Percentiles rank a stretch among this genome's conserved stretches.
phyloP scores from a whole-genome alignment of 805 yeast species.

The Komagataella ulmi region DNA sequence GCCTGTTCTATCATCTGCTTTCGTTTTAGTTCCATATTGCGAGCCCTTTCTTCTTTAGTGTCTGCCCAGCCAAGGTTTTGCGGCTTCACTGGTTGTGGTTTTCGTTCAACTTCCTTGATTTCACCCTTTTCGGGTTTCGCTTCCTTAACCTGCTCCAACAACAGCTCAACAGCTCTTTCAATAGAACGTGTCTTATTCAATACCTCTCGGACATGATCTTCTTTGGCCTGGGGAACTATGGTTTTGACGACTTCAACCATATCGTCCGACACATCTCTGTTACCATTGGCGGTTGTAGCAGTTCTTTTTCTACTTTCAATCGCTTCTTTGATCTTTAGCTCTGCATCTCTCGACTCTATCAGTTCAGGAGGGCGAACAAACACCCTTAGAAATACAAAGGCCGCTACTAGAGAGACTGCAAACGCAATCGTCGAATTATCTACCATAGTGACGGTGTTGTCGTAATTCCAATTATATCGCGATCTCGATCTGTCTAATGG shows the following conservation, averaged over 20 bases:
- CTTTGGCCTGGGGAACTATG: constrained; percentile 61
- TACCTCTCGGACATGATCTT: constrained; percentile 60
- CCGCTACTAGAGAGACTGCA: constrained; percentile 31
- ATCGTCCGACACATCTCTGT: constrained; percentile 39
- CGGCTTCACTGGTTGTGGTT: constrained; percentile 16
- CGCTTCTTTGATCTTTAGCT: not conserved
- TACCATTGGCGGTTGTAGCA: constrained; percentile 3
- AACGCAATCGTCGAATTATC: constrained; percentile 43
- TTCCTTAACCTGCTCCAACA: constrained; percentile 44
- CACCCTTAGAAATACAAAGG: constrained; percentile 54
- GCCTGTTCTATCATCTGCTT: constrained; percentile 50
- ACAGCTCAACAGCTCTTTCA: constrained; percentile 65
- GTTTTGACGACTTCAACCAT: constrained; percentile 84
- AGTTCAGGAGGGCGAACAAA: constrained; percentile 35
- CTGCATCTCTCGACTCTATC: constrained; percentile 1
- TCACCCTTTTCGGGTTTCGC: constrained; percentile 38
- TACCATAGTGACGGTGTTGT: constrained; percentile 17
- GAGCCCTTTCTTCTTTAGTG: constrained; percentile 27
- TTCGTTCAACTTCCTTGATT: constrained; percentile 8
- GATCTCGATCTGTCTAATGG: not conserved
- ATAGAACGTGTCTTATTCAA: constrained; percentile 70
- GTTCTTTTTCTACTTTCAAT: constrained; percentile 4
- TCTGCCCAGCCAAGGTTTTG: constrained; percentile 25
- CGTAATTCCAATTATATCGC: not conserved
- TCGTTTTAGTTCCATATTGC: constrained; percentile 31